Evolutionary conservation across 768 basidiomycete genomes (phyloP), one percentile per base, ranked within the genome.

Genomic region (Pholiota microspora): DNA sequence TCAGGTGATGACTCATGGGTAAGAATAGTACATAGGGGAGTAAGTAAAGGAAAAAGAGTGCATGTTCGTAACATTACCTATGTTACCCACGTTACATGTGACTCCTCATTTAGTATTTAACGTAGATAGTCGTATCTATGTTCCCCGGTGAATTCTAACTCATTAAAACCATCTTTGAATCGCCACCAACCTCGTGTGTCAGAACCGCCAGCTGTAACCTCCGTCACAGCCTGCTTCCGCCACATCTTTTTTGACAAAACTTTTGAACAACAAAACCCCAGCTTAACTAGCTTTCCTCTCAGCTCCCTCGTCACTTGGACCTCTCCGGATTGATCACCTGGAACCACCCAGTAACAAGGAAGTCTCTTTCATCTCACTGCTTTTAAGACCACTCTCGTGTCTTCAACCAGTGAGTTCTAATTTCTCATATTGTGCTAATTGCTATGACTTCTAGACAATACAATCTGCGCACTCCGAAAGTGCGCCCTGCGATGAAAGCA

Each of bases 301-400:
- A 25, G 50, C 38, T 23, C 25, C 50, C 50, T 38, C 9, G 28
- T 32, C 44, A 31, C 44, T 53, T 35, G 52, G 52, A 34, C 7
- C 7, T 6, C 44, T 35, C 23, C 32, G 52, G 52, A 1, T 36
- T 53, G 52, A 53, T 53, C 52, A 53, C 52, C 52, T 45, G 52
- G 44, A 45, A 25, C 52, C 29, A 45, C n/a, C 52, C 52, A 53
- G 52, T 34, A 45, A 18, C 44, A 18, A 7, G 36, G 32, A 9
- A 3, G 36, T n/a, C 36, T 7, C 15, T 16, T 16, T 16, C 2
- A 3, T 3, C 18, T 38, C 36, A n/a, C 15, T 38, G 15, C 2
- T 3, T 16, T 38, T 9, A n/a, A n/a, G 32, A 34, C 36, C 2
- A 38, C 10, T 16, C 18, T 3, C 18, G 15, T 38, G 12, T 6